These are phyloP conservation scores for Aspergillus proliferans DNA, from an alignment of 2,329 filamentous ascomycete species.

Conservation along the genomic window DNA sequence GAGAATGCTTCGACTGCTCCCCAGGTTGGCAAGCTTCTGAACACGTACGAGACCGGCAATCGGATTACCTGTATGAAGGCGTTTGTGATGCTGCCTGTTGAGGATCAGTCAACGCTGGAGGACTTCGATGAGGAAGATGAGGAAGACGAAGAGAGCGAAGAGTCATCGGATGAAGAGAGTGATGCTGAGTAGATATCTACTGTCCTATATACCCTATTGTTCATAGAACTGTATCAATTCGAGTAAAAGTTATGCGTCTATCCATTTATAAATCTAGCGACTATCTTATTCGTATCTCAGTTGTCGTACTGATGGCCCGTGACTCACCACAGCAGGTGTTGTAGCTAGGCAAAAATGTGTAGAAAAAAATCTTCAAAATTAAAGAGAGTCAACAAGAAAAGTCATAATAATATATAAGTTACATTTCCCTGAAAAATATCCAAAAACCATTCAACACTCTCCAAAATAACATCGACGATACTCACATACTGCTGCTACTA, in stretches of 20 bases:
- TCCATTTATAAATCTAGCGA: too few relatives aligned
- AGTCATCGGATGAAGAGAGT: slow-evolving; percentile 22
- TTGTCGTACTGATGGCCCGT: too few relatives aligned
- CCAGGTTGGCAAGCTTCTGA: slow-evolving; percentile 62
- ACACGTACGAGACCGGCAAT: slow-evolving; percentile 76
- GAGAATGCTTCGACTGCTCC: slow-evolving; percentile 13
- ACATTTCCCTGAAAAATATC: too few relatives aligned
- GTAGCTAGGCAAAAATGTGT: too few relatives aligned
- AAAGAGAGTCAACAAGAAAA: too few relatives aligned
- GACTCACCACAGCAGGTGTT: too few relatives aligned
- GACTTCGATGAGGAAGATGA: slow-evolving; percentile 29
- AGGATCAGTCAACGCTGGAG: slow-evolving; percentile 49
- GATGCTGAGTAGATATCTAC: slow-evolving; percentile 13
- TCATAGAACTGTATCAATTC: slow-evolving; percentile 2
- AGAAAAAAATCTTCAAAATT: too few relatives aligned
- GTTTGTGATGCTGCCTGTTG: slow-evolving; percentile 71
- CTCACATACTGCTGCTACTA: background rate
- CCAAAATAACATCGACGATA: background rate
- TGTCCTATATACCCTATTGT: slow-evolving; percentile 18
- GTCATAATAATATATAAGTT: too few relatives aligned
- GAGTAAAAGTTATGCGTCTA: background rate
- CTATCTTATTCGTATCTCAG: too few relatives aligned
- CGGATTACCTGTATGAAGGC: slow-evolving; percentile 82
- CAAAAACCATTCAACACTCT: background rate
- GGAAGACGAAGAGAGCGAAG: slow-evolving; percentile 20